Percentiles rank a stretch among this genome's conserved stretches.
These are phyloP conservation scores for Metrosideros polymorpha DNA, from an alignment of 441 rosid genomes.

Conservation along the genomic window DNA sequence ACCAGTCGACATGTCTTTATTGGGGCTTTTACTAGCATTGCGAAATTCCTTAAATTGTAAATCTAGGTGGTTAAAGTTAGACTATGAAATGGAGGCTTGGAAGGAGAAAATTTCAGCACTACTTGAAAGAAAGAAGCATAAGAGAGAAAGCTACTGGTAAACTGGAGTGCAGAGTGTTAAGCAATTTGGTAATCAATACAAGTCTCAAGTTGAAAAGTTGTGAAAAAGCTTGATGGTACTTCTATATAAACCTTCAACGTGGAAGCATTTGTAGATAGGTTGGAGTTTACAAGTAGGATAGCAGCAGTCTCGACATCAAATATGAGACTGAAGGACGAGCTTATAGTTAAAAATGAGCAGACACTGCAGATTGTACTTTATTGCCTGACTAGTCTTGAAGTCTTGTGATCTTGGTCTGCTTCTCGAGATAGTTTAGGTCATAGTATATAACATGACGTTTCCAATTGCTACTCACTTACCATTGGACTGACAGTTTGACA, in stretches of 20 bases:
- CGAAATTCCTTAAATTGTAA: neutral
- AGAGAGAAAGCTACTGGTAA: neutral
- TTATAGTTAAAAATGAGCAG: neutral
- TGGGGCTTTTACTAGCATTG: neutral
- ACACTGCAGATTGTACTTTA: neutral
- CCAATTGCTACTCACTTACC: slow-evolving; percentile 10
- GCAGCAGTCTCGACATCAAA: neutral
- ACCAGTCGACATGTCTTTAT: neutral
- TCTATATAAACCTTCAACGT: neutral
- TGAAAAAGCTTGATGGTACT: neutral
- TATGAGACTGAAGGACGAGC: neutral
- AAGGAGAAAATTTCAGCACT: neutral
- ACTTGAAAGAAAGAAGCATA: neutral
- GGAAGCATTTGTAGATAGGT: neutral
- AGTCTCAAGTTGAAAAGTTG: neutral
- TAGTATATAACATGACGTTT: neutral
- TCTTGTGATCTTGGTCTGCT: neutral
- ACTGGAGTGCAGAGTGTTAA: neutral
- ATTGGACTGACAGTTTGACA: slow-evolving; percentile 53
- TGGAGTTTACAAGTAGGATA: neutral
- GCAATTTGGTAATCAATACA: neutral
- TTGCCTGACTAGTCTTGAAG: neutral
- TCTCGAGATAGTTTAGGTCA: neutral
- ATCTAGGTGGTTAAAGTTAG: neutral
- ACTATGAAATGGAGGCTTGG: neutral